These are phyloP conservation scores for Mrakia gelida DNA, from an alignment of 768 basidiomycete species.

Conservation along the genomic window DNA sequence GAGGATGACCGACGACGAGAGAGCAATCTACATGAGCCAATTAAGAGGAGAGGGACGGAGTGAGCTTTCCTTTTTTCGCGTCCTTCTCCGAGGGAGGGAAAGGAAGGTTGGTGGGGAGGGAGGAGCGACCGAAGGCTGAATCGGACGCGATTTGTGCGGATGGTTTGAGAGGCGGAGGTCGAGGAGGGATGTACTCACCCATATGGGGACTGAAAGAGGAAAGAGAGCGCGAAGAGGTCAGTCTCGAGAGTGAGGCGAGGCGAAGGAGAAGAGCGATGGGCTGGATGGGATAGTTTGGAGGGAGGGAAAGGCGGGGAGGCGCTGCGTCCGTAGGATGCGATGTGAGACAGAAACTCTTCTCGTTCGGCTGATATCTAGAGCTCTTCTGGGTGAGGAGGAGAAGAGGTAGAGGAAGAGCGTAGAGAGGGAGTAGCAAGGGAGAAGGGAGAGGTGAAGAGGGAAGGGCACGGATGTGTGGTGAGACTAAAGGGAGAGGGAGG, in stretches of 20 bases:
- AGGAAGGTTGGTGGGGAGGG: not conserved
- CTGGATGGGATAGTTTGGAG: no score
- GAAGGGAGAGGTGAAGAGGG: no score
- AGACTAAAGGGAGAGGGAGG: no score
- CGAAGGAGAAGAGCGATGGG: not conserved
- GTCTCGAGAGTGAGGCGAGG: not conserved
- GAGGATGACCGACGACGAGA: constrained; percentile 84
- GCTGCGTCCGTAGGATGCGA: not conserved
- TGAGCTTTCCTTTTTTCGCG: not conserved
- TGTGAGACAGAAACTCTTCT: no score
- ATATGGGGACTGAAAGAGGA: constrained; percentile 21
- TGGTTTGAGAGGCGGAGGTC: not conserved
- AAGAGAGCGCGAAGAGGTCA: not conserved
- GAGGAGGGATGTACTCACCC: not conserved
- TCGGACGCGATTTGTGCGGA: not conserved
- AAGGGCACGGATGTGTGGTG: no score
- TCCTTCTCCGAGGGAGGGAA: no score
- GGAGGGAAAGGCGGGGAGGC: not conserved
- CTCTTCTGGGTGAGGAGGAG: no score
- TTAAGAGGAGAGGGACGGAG: not conserved
- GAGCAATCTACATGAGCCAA: constrained; percentile 56
- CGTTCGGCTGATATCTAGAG: no score
- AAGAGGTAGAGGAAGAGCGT: not conserved
- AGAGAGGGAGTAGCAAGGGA: no score
- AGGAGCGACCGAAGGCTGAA: not conserved